Conservation (phyloP, 306 rosid genomes). For the Glycine soja region DNA sequence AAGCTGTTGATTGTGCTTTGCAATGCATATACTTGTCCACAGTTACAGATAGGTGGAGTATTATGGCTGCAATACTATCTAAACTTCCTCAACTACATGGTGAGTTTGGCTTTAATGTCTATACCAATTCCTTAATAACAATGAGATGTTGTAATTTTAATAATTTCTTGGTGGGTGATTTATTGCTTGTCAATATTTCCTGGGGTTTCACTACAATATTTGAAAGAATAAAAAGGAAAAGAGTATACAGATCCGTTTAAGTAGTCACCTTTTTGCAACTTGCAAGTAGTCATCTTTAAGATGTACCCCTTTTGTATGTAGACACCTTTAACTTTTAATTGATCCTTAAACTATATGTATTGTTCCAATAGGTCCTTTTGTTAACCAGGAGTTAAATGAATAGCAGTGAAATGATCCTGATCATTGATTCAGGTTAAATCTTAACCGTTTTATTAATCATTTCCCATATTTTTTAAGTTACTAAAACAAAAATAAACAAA, state of each 20-base stretch:
- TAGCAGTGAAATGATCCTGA: neutral
- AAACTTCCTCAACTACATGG: slow-evolving; percentile 86
- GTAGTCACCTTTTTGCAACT: neutral
- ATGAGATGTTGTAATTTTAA: slow-evolving; percentile 41
- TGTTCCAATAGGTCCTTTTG: neutral
- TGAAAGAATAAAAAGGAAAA: neutral
- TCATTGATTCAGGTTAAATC: neutral
- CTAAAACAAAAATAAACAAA: too few relatives aligned
- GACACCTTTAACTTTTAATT: neutral
- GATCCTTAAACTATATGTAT: neutral
- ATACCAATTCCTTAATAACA: slow-evolving; percentile 36
- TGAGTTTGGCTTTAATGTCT: slow-evolving; percentile 49
- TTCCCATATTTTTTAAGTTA: neutral
- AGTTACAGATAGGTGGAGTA: slow-evolving; percentile 88
- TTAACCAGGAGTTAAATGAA: neutral
- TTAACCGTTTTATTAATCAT: neutral
- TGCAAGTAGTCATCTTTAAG: neutral
- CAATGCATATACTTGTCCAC: slow-evolving; percentile 89
- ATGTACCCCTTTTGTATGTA: neutral
- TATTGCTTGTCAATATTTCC: slow-evolving; percentile 21
- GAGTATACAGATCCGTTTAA: neutral
- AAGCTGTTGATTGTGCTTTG: slow-evolving; percentile 88
- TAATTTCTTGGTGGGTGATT: slow-evolving; percentile 33
- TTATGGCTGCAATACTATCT: slow-evolving; percentile 79
- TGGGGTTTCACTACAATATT: slow-evolving; percentile 4